Evolutionary conservation across 257 asterid genomes (phyloP).

Genomic region (Agastache rugosa): DNA sequence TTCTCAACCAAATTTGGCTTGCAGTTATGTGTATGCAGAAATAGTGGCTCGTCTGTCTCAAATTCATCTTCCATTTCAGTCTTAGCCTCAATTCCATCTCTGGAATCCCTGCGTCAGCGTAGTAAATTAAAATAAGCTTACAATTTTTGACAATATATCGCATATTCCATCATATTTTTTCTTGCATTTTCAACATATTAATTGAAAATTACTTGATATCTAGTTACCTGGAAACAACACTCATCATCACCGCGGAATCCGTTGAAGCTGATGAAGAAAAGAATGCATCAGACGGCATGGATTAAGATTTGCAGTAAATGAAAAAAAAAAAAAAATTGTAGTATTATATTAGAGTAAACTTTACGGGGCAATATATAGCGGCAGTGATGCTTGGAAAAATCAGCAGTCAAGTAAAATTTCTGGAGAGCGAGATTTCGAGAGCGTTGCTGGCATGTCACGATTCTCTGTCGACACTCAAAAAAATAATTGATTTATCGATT

Average conservation of each 20-base stretch:
- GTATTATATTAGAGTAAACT: neutral
- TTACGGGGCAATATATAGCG: conserved; percentile 42
- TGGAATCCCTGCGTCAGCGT: conserved; percentile 11
- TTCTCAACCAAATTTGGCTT: conserved; percentile 41
- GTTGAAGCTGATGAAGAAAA: conserved; percentile 38
- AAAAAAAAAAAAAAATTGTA: neutral
- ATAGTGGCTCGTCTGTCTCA: conserved; percentile 56
- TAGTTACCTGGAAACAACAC: conserved; percentile 38
- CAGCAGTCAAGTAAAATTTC: conserved; percentile 43
- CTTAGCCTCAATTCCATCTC: conserved; percentile 21
- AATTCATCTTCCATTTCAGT: conserved; percentile 24
- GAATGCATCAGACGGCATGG: neutral
- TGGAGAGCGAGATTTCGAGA: conserved; percentile 48
- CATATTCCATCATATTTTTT: too few relatives aligned
- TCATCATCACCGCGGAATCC: conserved; percentile 26
- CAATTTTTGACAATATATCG: too few relatives aligned
- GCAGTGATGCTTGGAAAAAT: neutral
- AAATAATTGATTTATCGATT: neutral
- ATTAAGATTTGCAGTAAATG: neutral
- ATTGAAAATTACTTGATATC: too few relatives aligned
- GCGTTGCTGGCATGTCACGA: conserved; percentile 52
- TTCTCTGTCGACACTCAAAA: conserved; percentile 40
- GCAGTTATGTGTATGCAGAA: conserved; percentile 43
- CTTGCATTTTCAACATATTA: neutral
- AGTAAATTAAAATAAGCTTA: neutral